These are phyloP conservation scores for Agarophyton chilense DNA, from an alignment of 23 red algal species.

Conservation along the genomic window DNA sequence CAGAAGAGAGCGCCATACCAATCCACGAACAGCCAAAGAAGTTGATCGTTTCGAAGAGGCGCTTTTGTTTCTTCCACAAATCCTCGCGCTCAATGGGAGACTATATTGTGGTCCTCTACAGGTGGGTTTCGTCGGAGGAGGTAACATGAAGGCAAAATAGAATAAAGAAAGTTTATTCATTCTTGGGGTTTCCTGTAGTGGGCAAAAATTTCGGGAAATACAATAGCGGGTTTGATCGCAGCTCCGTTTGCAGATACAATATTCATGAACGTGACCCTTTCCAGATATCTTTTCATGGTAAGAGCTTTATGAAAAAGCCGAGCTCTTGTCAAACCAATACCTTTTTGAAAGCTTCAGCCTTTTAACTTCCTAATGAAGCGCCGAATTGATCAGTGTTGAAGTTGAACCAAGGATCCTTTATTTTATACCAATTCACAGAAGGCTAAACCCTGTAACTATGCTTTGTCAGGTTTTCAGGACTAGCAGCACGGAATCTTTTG, in stretches of 20 bases:
- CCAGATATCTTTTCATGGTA: slow-evolving; percentile 16
- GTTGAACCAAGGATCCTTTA: neutral
- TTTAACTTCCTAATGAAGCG: too few relatives aligned
- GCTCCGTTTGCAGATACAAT: slow-evolving; percentile 20
- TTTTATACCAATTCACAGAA: neutral
- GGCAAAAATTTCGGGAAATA: slow-evolving; percentile 3
- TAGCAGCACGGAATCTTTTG: neutral
- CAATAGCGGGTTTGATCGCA: slow-evolving; percentile 33
- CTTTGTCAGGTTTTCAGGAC: neutral
- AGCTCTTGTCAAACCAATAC: neutral
- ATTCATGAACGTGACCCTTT: too few relatives aligned
- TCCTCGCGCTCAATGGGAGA: neutral
- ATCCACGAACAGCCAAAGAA: slow-evolving; percentile 32
- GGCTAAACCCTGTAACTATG: slow-evolving; percentile 6
- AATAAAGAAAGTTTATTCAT: neutral
- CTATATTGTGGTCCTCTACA: neutral
- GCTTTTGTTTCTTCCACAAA: slow-evolving; percentile 34
- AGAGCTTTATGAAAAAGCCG: neutral
- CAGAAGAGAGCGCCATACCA: neutral
- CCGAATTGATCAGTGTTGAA: slow-evolving; percentile 41
- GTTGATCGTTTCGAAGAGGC: neutral
- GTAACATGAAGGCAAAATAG: too few relatives aligned
- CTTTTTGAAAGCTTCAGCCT: neutral
- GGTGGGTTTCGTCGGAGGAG: slow-evolving; percentile 23
- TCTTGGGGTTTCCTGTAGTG: neutral